Percentiles rank a stretch among this genome's conserved stretches.
Evolutionary conservation across 2,329 filamentous ascomycete species (phyloP).

Genomic region (Microdochium trichocladiopsis): DNA sequence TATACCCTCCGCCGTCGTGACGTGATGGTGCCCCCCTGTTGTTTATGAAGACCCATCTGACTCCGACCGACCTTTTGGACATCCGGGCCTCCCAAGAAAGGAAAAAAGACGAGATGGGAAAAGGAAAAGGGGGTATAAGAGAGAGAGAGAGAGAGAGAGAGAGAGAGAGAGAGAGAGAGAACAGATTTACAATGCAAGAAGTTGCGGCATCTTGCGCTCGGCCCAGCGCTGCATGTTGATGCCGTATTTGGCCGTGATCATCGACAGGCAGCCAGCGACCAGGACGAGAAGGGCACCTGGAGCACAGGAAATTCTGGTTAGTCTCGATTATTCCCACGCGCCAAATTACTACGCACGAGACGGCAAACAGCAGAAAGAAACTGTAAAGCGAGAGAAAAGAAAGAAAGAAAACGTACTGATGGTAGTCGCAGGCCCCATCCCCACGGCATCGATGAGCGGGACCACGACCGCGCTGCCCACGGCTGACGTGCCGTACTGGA

Average conservation of each 20-base stretch:
- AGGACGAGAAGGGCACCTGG: not conserved
- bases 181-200: not conserved
- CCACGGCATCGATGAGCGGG: constrained; percentile 19
- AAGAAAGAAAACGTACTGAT: constrained; percentile 1
- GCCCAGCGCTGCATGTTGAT: not conserved
- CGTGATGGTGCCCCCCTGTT: too few relatives aligned
- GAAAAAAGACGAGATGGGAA: too few relatives aligned
- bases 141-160: too few relatives aligned
- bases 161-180: too few relatives aligned
- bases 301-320: not conserved
- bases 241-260: not conserved
- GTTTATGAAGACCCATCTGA: too few relatives aligned
- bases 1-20: too few relatives aligned
- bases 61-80: too few relatives aligned
- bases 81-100: too few relatives aligned
- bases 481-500: constrained; percentile 20
- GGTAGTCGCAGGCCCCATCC: constrained; percentile 11
- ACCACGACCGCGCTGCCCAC: constrained; percentile 14
- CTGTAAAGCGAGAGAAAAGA: not conserved
- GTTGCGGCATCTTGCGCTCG: not conserved
- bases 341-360: not conserved
- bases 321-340: not conserved
- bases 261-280: not conserved
- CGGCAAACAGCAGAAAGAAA: not conserved
- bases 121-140: too few relatives aligned